Percentiles rank a stretch among this genome's conserved stretches.
Conservation (phyloP, 2,329 filamentous ascomycete genomes). For the Penicillium olsonii region DNA sequence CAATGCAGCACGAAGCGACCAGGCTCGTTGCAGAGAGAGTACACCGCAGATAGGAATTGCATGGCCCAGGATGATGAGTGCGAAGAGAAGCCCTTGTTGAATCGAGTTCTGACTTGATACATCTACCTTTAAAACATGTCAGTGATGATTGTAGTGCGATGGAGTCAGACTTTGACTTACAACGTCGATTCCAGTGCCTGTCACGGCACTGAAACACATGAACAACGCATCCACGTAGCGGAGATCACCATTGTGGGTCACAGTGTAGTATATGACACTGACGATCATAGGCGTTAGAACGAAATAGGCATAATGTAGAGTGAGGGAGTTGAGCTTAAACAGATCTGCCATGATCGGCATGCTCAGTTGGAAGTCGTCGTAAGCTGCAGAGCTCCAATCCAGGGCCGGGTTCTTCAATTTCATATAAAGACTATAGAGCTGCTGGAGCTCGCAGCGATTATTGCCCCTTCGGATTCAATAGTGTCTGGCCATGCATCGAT, state of each 20-base stretch:
- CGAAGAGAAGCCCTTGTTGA: slow-evolving; percentile 67
- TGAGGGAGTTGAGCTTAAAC: slow-evolving; percentile 56
- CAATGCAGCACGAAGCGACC: background rate
- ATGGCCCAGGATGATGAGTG: slow-evolving; percentile 67
- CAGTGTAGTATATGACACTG: slow-evolving; percentile 62
- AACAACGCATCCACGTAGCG: slow-evolving; percentile 69
- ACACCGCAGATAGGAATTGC: slow-evolving; percentile 61
- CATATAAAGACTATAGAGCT: background rate
- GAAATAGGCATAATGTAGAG: slow-evolving; percentile 69
- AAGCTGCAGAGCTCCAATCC: background rate
- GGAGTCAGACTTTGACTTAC: slow-evolving; percentile 31
- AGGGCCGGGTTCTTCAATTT: background rate
- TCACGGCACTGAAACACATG: slow-evolving; percentile 66
- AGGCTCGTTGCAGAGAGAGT: slow-evolving; percentile 61
- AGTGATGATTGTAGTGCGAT: background rate
- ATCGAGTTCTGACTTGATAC: slow-evolving; percentile 65
- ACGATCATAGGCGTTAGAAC: slow-evolving; percentile 56
- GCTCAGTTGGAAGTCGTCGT: background rate
- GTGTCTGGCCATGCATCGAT: background rate
- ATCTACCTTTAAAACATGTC: slow-evolving; percentile 28
- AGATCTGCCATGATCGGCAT: background rate
- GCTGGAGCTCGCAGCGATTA: background rate
- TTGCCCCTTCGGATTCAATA: background rate
- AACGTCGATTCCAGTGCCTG: slow-evolving; percentile 67
- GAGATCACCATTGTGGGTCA: slow-evolving; percentile 56